Base-by-base conservation (phyloP, 2,329 filamentous ascomycete genomes). In the Pseudovirgaria hyperparasitica region DNA sequence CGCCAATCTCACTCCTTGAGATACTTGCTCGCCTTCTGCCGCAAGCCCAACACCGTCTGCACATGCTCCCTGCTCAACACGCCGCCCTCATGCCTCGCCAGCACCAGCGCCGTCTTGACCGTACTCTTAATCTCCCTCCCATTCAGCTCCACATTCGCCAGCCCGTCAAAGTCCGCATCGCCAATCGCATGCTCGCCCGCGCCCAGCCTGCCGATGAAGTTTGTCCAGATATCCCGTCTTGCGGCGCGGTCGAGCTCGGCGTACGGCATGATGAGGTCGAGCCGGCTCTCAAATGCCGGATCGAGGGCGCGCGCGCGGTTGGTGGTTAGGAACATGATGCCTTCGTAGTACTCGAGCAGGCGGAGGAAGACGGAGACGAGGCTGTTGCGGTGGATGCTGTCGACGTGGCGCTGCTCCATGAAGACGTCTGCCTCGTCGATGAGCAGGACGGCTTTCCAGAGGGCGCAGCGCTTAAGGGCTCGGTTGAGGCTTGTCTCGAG, bases 51-150 rank as follows among this genome's bases (percentile, higher is more conserved):
- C 29, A 55, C 49, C 22, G 38, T 48, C 28, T 42, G 34, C 24
- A 53, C 37, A 38, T 54, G 45, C 20, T 36, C 35, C 37, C 49
- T 33, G 9, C 24, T 23, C 17, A 53, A 26, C 12, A 29, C 20
- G 22, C 34, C 34, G 7, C 33, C 33, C 25, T 40, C 34, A 23
- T 34, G 42, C 22, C 39, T 47, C 16, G 57, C 57, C 19, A 62
- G 40, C 15, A 60, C 40, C 28, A 56, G 46, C 4, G 58, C 51
- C 4, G 57, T 55, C 40, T 58, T 57, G 19, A 62, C 39, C 27
- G 55, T 42, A 31, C 62, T 62, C 38, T 62, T 62, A 35, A 63
- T 63, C 40, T 62, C 31, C 27, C 39, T 28, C 14, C 40, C 39
- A 26, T 42, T 40, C 16, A 39, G 23, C 13, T 30, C 31, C 12